Evolutionary conservation across 176 grass and related monocot genomes (phyloP), one percentile per base, ranked within the genome.

Genomic region (Cocos nucifera): DNA sequence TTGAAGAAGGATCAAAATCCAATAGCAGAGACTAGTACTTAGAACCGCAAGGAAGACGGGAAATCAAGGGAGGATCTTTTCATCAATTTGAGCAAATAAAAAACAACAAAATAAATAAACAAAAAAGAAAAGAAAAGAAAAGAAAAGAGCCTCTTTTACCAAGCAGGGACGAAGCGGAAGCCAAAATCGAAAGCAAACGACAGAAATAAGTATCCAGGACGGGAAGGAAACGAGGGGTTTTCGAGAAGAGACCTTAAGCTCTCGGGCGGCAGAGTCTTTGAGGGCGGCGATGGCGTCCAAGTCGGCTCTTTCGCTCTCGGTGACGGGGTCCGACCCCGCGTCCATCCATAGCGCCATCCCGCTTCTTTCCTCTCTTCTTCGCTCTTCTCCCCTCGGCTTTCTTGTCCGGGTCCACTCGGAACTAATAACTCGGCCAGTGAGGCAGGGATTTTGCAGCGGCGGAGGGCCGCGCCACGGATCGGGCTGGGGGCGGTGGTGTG

Each of bases 291-390:
- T 91, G 55, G 51, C 87, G 18, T 78, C 84, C 59, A 97, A 57
- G 66, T 97, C 84, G 39, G 81, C 81, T 69, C 73, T 87, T 76
- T 97, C 84, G 35, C 59, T 70, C 78, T 88, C 93, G 16, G 81
- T 78, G 17, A 78, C 44, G 49, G 87, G 87, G 49, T 80, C 63
- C 1, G 69, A 69, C 21, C 79, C 92, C 54, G 65, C 66, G 48
- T 91, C 87, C 92, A 97, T 91, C 69, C 77, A 75, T 52, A 91
- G 72, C 55, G 92, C 87, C 92, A 91, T 97, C 56, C 8, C 59
- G 17, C 58, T 49, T 25, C 22, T 62, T 55, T 51, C 54, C 22
- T 30, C 17, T 14, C 14, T 53, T 19, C 54, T 19, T 51, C 66
- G 35, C 1, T 48, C 24, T 48, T 20, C 15, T 10, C 3, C 51